A percentile compares a stretch with the other conserved stretches of the same genome.
Evolutionary conservation across 495 filamentous ascomycete genomes (phyloP).

Genomic region (Massariosphaeria phaeospora): DNA sequence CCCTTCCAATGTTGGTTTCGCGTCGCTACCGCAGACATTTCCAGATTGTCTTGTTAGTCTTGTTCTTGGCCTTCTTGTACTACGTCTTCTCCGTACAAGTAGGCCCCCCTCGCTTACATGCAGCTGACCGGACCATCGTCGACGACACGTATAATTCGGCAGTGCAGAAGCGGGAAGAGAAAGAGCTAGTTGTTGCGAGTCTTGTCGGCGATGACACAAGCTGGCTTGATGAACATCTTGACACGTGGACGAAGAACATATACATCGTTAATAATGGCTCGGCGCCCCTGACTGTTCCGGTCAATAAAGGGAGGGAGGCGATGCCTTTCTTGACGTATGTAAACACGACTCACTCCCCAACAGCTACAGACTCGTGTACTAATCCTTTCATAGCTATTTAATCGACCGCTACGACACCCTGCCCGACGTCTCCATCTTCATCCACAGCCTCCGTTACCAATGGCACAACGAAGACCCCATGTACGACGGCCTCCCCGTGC

Average conservation of each 20-base stretch:
- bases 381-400: conserved; percentile 44
- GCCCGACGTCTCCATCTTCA: conserved; percentile 55
- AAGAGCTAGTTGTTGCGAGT: conserved; percentile 34
- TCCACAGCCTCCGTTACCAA: conserved; percentile 57
- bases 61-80: no score
- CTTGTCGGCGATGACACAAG: conserved; percentile 31
- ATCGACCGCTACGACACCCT: conserved; percentile 61
- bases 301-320: conserved; percentile 55
- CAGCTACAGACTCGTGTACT: not conserved
- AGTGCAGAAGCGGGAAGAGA: conserved; percentile 8
- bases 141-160: not conserved
- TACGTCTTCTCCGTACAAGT: no score
- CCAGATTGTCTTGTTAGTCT: no score
- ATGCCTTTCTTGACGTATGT: conserved; percentile 52
- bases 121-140: not conserved
- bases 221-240: conserved; percentile 52
- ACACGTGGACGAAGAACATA: conserved; percentile 48
- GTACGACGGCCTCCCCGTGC: conserved; percentile 33
- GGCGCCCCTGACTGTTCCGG: conserved; percentile 46
- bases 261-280: conserved; percentile 50
- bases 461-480: conserved; percentile 55
- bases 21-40: no score
- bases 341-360: not conserved
- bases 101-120: not conserved
- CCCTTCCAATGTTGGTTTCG: no score